phyloP scores from a whole-genome alignment of 306 rosid genomes.

The Sindora glabra region DNA sequence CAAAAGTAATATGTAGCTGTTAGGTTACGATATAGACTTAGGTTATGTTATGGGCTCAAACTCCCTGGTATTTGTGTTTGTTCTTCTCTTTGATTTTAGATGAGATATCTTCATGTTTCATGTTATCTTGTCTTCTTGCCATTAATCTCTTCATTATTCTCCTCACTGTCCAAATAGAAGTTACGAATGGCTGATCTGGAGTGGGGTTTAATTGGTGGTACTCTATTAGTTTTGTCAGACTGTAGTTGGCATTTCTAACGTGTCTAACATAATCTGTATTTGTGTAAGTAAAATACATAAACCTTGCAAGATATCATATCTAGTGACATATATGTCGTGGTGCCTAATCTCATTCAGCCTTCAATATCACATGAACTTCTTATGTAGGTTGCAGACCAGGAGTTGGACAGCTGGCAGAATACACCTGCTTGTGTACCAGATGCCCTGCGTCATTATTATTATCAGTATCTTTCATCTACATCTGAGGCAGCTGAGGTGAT shows the following conservation, averaged over 20 bases:
- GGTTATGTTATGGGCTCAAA: too few species aligned
- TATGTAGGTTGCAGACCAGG: conserved; percentile 76
- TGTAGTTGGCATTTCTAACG: neutral
- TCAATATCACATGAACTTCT: conserved; percentile 14
- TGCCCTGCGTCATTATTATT: conserved; percentile 95
- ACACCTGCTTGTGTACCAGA: conserved; percentile 89
- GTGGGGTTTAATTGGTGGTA: neutral
- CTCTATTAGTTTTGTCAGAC: neutral
- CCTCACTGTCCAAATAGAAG: too few species aligned
- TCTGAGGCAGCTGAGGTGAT: conserved; percentile 93
- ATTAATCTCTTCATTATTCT: too few species aligned
- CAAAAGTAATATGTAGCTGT: too few species aligned
- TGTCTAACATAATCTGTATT: neutral
- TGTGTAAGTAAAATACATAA: neutral
- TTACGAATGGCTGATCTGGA: too few species aligned
- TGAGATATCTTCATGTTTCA: too few species aligned
- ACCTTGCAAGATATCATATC: neutral
- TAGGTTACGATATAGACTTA: too few species aligned
- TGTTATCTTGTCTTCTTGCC: too few species aligned
- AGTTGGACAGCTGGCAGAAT: conserved; percentile 77
- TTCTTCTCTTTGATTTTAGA: too few species aligned
- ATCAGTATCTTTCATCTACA: conserved; percentile 85
- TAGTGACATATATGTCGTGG: neutral
- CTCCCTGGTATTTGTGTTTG: too few species aligned
- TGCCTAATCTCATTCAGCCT: neutral